Conservation (phyloP, 176 grass and related monocot species). For the Carex kokanica region DNA sequence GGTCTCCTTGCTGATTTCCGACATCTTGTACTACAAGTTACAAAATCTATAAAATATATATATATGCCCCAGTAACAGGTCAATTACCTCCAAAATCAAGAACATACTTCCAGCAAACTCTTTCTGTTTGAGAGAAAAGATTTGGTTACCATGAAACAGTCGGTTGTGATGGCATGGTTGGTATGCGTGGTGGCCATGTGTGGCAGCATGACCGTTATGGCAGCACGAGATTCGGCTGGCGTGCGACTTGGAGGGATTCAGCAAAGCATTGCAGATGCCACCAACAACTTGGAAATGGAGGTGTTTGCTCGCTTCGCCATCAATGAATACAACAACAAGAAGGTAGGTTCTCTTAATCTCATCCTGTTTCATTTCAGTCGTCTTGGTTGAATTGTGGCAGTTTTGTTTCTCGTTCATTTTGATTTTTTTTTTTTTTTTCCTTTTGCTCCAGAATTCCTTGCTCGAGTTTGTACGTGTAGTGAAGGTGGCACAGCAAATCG, state of each 20-base stretch:
- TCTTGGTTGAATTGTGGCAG: not conserved
- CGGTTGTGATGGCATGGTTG: not conserved
- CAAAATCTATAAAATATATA: not conserved
- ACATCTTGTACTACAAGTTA: not conserved
- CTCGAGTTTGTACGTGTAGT: conserved; percentile 56
- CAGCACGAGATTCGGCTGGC: not conserved
- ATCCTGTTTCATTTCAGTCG: not conserved
- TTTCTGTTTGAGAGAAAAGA: not conserved
- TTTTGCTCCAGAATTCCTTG: conserved; percentile 36
- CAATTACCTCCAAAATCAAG: not conserved
- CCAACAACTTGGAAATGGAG: conserved; percentile 41
- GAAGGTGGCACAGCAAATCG: conserved; percentile 53
- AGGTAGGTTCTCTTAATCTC: conserved; percentile 37
- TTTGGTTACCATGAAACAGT: not conserved
- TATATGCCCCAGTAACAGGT: not conserved
- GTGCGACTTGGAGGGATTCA: not conserved
- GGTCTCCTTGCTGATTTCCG: not conserved
- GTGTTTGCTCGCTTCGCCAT: conserved; percentile 64
- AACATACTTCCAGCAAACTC: not conserved
- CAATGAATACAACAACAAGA: conserved; percentile 51
- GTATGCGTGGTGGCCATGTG: not conserved
- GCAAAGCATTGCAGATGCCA: not conserved
- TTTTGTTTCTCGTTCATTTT: not conserved
- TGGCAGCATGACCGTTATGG: not conserved
- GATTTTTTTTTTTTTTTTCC: not conserved